Percentiles rank a stretch among this genome's conserved stretches.
Evolutionary conservation across 2,329 filamentous ascomycete species (phyloP).

Genomic region (Sporothrix inflata): DNA sequence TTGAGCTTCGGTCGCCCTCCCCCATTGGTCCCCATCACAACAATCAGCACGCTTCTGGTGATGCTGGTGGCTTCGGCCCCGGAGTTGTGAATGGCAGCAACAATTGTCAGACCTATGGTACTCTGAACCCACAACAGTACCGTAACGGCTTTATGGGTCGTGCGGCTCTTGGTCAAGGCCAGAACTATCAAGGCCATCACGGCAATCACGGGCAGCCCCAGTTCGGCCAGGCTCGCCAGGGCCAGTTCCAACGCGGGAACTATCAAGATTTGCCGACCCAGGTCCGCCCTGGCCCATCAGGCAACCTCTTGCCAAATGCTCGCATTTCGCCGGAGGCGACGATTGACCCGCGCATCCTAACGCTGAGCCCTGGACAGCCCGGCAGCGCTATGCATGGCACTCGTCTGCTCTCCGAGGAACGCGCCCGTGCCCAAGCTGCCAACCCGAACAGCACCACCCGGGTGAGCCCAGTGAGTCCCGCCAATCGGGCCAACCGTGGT

Average conservation of each 20-base stretch:
- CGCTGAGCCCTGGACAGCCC: neutral
- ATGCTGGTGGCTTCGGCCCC: too few relatives aligned
- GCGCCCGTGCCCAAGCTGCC: neutral
- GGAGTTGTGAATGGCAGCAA: too few relatives aligned
- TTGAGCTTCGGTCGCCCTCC: too few relatives aligned
- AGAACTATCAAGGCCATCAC: too few relatives aligned
- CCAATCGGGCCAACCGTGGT: neutral
- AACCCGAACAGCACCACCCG: neutral
- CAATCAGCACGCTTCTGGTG: too few relatives aligned
- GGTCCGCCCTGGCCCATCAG: neutral
- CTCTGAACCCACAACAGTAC: neutral
- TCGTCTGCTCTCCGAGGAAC: neutral
- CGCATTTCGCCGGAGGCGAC: neutral
- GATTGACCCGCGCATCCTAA: neutral
- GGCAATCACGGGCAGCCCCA: too few relatives aligned
- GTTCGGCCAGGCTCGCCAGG: neutral
- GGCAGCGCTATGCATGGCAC: neutral
- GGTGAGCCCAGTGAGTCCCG: neutral
- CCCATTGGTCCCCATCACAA: too few relatives aligned
- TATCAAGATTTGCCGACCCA: neutral
- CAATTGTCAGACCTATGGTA: too few relatives aligned
- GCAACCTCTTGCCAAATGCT: neutral
- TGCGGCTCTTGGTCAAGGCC: neutral
- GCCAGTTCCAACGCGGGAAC: neutral
- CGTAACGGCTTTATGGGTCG: neutral